These are phyloP conservation scores for Mercurialis annua DNA, from an alignment of 345 rosid species.

Conservation along the genomic window DNA sequence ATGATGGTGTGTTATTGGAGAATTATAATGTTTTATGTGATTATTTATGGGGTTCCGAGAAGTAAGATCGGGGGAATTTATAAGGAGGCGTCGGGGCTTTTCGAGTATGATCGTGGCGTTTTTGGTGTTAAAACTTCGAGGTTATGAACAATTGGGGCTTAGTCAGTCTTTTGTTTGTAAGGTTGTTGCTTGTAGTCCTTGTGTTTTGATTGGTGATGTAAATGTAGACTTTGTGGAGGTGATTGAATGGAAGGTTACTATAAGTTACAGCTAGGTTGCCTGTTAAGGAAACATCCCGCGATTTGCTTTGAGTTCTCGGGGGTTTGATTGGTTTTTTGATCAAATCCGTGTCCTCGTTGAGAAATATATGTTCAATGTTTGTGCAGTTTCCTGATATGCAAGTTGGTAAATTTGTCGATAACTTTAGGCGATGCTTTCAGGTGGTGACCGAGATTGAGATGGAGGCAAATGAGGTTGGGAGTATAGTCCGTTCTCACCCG, in stretches of 20 bases:
- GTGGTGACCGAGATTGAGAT: conserved; percentile 53
- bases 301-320: conserved; percentile 59
- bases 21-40: conserved; percentile 61
- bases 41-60: conserved; percentile 57
- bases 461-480: conserved; percentile 46
- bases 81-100: conserved; percentile 54
- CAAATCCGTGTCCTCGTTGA: conserved; percentile 51
- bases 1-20: conserved; percentile 53
- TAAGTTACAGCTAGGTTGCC: conserved; percentile 37
- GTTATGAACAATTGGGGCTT: conserved; percentile 62
- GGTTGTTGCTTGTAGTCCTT: conserved; percentile 48
- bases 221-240: conserved; percentile 46
- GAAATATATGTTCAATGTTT: conserved; percentile 44
- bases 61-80: conserved; percentile 56
- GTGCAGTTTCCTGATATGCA: conserved; percentile 48
- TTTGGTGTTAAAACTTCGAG: conserved; percentile 47
- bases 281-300: conserved; percentile 52
- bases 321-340: conserved; percentile 42
- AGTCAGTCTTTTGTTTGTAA: conserved; percentile 37
- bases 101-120: conserved; percentile 43
- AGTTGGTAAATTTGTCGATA: conserved; percentile 42
- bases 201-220: conserved; percentile 48
- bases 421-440: conserved; percentile 48
- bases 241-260: conserved; percentile 32
- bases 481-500: conserved; percentile 43